Percentiles rank a stretch among this genome's conserved stretches.
These are phyloP conservation scores for Coemansia furcata DNA, from an alignment of 192 early-diverging fungal species.

Conservation along the genomic window DNA sequence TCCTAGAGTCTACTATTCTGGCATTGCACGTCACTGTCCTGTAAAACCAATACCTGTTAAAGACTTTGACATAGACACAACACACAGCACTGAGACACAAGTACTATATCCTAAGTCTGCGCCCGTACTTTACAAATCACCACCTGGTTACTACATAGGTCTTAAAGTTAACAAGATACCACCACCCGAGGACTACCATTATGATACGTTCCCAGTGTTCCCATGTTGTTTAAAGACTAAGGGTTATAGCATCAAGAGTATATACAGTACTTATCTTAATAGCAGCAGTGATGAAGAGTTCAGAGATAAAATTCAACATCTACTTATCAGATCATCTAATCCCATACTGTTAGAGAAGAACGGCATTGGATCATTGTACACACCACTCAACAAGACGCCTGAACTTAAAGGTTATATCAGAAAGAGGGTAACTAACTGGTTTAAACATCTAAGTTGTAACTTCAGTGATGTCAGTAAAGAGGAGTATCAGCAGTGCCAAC, in stretches of 20 bases:
- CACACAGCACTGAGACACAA: not conserved
- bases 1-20: not conserved
- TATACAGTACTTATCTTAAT: not conserved
- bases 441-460: not conserved
- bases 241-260: not conserved
- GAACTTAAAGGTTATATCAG: not conserved
- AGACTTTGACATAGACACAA: not conserved
- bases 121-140: not conserved
- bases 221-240: not conserved
- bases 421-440: not conserved
- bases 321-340: not conserved
- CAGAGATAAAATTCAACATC: not conserved
- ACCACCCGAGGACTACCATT: not conserved
- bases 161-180: not conserved
- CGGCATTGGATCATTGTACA: not conserved
- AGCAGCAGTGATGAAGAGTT: not conserved
- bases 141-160: not conserved
- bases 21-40: not conserved
- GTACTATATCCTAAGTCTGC: not conserved
- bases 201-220: not conserved
- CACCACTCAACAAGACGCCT: not conserved
- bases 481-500: not conserved
- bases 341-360: not conserved
- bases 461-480: not conserved
- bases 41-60: not conserved